Evolutionary conservation across 352 stramenopile genomes (phyloP).

Genomic region (Phytophthora pseudosyringae): DNA sequence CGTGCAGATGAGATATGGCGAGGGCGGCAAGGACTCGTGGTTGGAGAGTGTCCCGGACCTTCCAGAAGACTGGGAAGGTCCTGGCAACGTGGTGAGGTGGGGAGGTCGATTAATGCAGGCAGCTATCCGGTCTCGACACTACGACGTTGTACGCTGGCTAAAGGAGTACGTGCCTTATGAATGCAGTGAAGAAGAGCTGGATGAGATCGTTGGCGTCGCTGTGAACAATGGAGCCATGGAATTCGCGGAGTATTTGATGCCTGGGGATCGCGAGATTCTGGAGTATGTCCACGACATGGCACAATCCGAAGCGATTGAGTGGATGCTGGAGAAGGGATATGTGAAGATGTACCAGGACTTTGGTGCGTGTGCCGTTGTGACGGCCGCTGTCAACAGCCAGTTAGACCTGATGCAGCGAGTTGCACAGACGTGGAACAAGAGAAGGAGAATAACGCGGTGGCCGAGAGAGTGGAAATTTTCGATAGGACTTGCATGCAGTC

Average conservation of each 20-base stretch:
- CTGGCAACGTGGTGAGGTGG: not conserved
- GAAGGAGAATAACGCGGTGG: not conserved
- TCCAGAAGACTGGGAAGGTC: constrained; percentile 2
- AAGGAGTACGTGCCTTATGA: not conserved
- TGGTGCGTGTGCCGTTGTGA: not conserved
- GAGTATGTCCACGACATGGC: not conserved
- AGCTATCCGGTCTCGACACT: not conserved
- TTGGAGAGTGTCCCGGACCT: not conserved
- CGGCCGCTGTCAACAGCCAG: not conserved
- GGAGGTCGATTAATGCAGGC: not conserved
- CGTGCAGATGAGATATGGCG: not conserved
- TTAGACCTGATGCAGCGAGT: constrained; percentile 1
- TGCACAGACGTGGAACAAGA: not conserved
- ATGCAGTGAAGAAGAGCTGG: not conserved
- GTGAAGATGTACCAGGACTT: not conserved
- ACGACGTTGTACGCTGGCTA: not conserved
- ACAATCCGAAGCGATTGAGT: not conserved
- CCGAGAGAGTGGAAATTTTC: not conserved
- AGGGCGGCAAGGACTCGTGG: not conserved
- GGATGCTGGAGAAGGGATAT: not conserved
- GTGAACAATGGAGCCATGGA: constrained; percentile 4
- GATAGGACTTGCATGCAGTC: not conserved
- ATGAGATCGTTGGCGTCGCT: not conserved
- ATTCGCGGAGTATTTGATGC: constrained; percentile 6
- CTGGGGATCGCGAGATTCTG: not conserved